Conservation (phyloP, 352 stramenopile genomes). For the Globisporangium takayamanum region DNA sequence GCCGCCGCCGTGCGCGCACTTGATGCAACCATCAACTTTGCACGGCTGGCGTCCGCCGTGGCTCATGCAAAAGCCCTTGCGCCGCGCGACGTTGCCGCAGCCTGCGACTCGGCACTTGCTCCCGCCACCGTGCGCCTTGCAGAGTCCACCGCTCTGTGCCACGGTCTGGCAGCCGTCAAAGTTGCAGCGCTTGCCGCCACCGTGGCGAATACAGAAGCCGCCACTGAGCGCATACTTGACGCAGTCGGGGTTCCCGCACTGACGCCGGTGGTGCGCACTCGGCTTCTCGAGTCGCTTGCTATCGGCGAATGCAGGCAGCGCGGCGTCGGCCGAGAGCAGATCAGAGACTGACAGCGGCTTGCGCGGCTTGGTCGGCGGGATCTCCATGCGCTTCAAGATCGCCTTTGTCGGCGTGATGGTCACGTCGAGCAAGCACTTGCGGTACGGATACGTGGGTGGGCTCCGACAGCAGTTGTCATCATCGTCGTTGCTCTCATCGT, state of each 20-base stretch:
- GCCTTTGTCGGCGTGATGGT: conserved; percentile 28
- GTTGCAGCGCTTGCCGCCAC: conserved; percentile 70
- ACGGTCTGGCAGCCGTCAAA: conserved; percentile 52
- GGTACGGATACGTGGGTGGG: conserved; percentile 8
- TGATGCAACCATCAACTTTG: conserved; percentile 60
- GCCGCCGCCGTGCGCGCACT: conserved; percentile 68
- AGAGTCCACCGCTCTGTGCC: conserved; percentile 71
- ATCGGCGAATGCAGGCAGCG: neutral
- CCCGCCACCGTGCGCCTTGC: conserved; percentile 78
- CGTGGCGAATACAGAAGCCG: conserved; percentile 70
- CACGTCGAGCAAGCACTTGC: conserved; percentile 23
- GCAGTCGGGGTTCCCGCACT: conserved; percentile 53
- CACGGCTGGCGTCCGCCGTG: conserved; percentile 68
- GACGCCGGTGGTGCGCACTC: conserved; percentile 35
- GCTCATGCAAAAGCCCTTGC: conserved; percentile 69
- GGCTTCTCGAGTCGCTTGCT: conserved; percentile 2
- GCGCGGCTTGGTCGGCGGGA: conserved; percentile 21
- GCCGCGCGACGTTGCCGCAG: conserved; percentile 54
- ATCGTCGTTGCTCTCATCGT: neutral
- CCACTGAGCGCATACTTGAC: conserved; percentile 61
- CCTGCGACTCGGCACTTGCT: conserved; percentile 66
- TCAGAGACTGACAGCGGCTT: conserved; percentile 46
- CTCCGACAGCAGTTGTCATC: neutral
- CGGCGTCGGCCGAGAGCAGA: conserved; percentile 32
- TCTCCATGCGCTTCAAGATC: conserved; percentile 10